Evolutionary conservation across 2,329 filamentous ascomycete genomes (phyloP), one percentile per base, ranked within the genome.

Genomic region (Penicillium sp.): DNA sequence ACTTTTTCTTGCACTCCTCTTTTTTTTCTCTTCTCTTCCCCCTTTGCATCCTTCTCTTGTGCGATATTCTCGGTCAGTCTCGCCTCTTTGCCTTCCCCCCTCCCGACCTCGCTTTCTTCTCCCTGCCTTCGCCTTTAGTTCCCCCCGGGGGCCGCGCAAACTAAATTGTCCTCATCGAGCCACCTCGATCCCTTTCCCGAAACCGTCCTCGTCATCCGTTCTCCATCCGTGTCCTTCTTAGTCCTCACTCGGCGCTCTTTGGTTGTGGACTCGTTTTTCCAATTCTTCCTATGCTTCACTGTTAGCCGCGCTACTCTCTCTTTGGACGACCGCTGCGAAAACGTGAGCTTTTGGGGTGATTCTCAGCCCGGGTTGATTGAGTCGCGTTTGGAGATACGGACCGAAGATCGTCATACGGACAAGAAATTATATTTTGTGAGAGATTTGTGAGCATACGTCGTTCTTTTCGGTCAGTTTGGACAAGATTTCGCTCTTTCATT

Each of bases 151-250:
- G 57, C 63, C 68, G 69, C 67, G 69, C 70, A 70, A 65, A 70
- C 71, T 69, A 70, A 70, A 57, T 46, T 19, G 45, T 60, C 67
- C 64, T 75, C 19, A 22, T 22, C 73, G 74, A 75, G 72, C 72
- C 72, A 74, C 70, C 70, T 73, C 65, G 64, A 71, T 72, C 69
- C 73, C 74, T 74, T 74, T 73, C 73, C 73, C 70, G 67, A 26
- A 35, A 7, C 42, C 75, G 65, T 73, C 72, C 70, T 71, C 65
- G 56, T 68, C 66, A 70, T 65, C 67, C 59, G 19, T 67, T 59
- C 60, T 26, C 40, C 26, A 30, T 57, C 64, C 64, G 67, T 64
- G 65, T 63, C 57, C 55, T 66, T 64, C 65, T 61, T 61, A 65
- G 60, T 62, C 53, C 60, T 60, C 63, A 58, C 60, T 70, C 64